phyloP scores from a whole-genome alignment of 2,329 filamentous ascomycete species.

The Alternaria brassicae region DNA sequence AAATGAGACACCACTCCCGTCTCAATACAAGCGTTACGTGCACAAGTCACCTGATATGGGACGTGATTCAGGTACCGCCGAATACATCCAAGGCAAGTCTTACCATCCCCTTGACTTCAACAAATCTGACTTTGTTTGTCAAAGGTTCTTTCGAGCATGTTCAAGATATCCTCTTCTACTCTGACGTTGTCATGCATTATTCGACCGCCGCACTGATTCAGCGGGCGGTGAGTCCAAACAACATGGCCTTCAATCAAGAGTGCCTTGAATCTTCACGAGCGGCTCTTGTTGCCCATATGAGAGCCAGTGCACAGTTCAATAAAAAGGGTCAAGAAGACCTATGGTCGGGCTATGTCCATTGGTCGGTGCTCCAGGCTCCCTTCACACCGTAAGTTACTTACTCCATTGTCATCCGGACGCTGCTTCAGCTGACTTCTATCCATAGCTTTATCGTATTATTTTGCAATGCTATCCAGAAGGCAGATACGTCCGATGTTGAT shows the following conservation, averaged over 20 bases:
- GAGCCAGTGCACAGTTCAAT: conserved; percentile 42
- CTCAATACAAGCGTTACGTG: conserved; percentile 24
- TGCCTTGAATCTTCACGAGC: conserved; percentile 44
- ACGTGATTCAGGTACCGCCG: conserved; percentile 1
- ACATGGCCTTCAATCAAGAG: conserved; percentile 40
- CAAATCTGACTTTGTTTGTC: not conserved
- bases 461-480: conserved; percentile 61
- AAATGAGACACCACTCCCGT: conserved; percentile 36
- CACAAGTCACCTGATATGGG: conserved; percentile 4
- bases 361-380: conserved; percentile 47
- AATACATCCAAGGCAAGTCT: conserved; percentile 24
- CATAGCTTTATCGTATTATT: conserved; percentile 56
- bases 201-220: conserved; percentile 44
- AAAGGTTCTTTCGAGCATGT: conserved; percentile 26
- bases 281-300: conserved; percentile 41
- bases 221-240: conserved; percentile 41
- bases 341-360: conserved; percentile 48
- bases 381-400: conserved; percentile 52
- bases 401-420: not conserved
- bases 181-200: conserved; percentile 45
- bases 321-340: conserved; percentile 41
- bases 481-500: conserved; percentile 60
- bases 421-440: not conserved
- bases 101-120: too few relatives aligned
- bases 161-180: conserved; percentile 44